A percentile compares a stretch with the other conserved stretches of the same genome.
These are phyloP conservation scores for Penicillium roqueforti DNA, from an alignment of 495 filamentous ascomycete species.

Conservation along the genomic window DNA sequence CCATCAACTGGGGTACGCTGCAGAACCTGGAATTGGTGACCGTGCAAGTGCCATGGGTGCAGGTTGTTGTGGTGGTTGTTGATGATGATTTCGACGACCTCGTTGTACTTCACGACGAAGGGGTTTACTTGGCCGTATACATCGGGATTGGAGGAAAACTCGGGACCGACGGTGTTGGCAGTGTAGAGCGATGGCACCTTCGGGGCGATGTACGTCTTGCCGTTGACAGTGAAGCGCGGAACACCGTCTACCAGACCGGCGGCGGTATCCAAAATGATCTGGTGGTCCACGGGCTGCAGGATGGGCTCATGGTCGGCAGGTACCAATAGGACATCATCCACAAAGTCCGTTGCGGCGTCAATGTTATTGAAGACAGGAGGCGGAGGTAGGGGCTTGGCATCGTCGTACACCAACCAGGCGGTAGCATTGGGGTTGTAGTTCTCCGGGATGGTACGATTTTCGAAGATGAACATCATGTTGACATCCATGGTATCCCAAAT, in stretches of 20 bases:
- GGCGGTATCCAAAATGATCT: conserved; percentile 37
- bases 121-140: conserved; percentile 39
- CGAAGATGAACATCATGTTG: conserved; percentile 51
- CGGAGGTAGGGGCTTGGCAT: conserved; percentile 51
- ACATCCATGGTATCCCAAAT: conserved; percentile 58
- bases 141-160: conserved; percentile 51
- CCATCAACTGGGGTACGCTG: conserved; percentile 41
- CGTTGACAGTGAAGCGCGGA: conserved; percentile 42
- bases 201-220: conserved; percentile 49
- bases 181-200: conserved; percentile 78
- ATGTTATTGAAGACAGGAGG: conserved; percentile 45
- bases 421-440: conserved; percentile 68
- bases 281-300: conserved; percentile 30
- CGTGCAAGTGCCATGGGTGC: conserved; percentile 66
- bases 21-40: conserved; percentile 51
- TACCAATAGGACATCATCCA: conserved; percentile 69
- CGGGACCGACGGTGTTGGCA: conserved; percentile 42
- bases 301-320: conserved; percentile 60
- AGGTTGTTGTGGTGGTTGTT: conserved; percentile 59
- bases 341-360: conserved; percentile 49
- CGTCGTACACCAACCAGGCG: conserved; percentile 74
- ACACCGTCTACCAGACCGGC: conserved; percentile 61
- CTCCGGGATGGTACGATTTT: conserved; percentile 21
- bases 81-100: conserved; percentile 59
- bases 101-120: conserved; percentile 43